phyloP scores from a whole-genome alignment of 768 basidiomycete genomes.

The Auriscalpium vulgare region DNA sequence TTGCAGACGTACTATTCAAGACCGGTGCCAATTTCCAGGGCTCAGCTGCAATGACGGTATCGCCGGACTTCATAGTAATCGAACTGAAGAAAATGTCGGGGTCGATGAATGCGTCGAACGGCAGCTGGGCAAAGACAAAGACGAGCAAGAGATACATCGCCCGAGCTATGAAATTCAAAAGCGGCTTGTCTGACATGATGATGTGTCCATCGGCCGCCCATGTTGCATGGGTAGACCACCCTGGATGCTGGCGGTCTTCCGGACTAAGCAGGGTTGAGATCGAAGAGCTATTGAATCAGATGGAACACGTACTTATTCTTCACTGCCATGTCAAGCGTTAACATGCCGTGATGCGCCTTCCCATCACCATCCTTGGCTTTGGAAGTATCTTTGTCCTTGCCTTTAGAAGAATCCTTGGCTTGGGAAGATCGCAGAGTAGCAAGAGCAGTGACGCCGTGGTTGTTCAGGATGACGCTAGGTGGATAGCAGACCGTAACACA shows the following conservation, averaged over 20 bases:
- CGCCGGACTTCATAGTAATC: background rate
- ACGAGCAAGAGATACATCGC: background rate
- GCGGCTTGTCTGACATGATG: background rate
- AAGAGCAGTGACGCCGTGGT: background rate
- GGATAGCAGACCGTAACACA: background rate
- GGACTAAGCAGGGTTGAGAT: background rate
- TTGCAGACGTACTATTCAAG: background rate
- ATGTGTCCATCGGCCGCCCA: background rate
- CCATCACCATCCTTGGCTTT: background rate
- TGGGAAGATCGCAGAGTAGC: background rate
- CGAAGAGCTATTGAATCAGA: background rate
- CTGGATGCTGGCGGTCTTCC: background rate
- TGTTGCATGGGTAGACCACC: background rate
- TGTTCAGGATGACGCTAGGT: background rate
- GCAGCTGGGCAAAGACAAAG: background rate
- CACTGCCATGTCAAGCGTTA: background rate
- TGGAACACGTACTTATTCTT: background rate
- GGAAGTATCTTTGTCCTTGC: background rate
- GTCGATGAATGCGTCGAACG: background rate
- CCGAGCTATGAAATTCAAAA: background rate
- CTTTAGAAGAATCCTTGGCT: no score
- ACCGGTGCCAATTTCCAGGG: background rate
- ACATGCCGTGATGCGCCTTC: background rate
- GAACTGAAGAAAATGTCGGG: background rate
- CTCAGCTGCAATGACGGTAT: background rate